Evolutionary conservation across 2,329 filamentous ascomycete genomes (phyloP), one percentile per base, ranked within the genome.

Genomic region (Thelonectria olida): DNA sequence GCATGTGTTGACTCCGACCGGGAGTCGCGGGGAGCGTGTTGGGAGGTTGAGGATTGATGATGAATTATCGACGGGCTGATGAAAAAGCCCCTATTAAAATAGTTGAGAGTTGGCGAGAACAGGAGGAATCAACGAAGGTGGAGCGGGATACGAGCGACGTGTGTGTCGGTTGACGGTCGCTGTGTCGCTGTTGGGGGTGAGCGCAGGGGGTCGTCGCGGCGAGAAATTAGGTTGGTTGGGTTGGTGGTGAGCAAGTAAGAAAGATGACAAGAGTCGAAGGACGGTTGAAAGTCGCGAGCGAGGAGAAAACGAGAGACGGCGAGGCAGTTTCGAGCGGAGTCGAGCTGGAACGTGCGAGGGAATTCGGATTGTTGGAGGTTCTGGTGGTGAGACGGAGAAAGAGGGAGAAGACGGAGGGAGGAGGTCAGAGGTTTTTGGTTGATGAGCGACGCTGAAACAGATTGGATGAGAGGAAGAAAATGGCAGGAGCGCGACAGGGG

Each of bases 1-100:
- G 70, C 74, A 71, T 66, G 36, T 54, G 57, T 51, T 51, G 74
- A 77, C 75, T 74, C 76, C 74, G 62, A 62, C 74, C 74, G 72
- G 75, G 77, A 79, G 78, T 74, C 75, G 64, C 63, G 68, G 67
- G 38, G 8, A n/a, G 39, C 45, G 22, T 27, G 58, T 48, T 52
- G 58, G 55, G 48, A 47, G 38, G 54, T 58, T 38, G 39, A 61
- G 38, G 50, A 23, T 44, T 52, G 58, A 17, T 52, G 58, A 17
- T 47, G 23, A 10, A n/a, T 52, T 31, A 48, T 58, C 49, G 61
- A 57, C 57, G 54, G 50, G 34, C 23, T 12, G 27, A n/a, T 8
- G 38, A 58, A 12, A 7, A 48, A 34, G 53, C 47, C 53, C 23
- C 5, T 7, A 20, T 19, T 10, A 7, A 47, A 9, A 41, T 22